Evolutionary conservation across 2,329 filamentous ascomycete genomes (phyloP).

Genomic region (Verticillium klebahnii): DNA sequence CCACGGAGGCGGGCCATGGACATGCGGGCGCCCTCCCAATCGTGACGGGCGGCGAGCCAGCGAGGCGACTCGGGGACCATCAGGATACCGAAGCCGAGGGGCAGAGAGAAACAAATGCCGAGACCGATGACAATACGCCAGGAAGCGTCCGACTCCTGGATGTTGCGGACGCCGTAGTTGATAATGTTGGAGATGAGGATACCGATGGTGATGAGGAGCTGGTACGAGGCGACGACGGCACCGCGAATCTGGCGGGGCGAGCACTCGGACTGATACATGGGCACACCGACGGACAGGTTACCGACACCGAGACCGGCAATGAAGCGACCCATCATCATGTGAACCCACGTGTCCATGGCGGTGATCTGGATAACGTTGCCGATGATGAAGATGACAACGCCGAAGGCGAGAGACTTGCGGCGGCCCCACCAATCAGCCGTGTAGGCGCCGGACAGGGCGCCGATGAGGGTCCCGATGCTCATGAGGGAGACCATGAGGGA

Average conservation of each 20-base stretch:
- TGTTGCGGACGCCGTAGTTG: slow-evolving; percentile 45
- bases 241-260: slow-evolving; percentile 59
- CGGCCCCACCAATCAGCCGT: slow-evolving; percentile 56
- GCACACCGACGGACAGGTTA: slow-evolving; percentile 59
- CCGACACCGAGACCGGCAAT: slow-evolving; percentile 65
- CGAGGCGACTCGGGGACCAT: slow-evolving; percentile 53
- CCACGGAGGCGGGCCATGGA: slow-evolving; percentile 50
- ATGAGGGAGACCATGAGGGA: slow-evolving; percentile 52
- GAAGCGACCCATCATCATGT: slow-evolving; percentile 61
- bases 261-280: slow-evolving; percentile 64
- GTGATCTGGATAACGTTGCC: slow-evolving; percentile 65
- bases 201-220: slow-evolving; percentile 69
- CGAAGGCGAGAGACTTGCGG: slow-evolving; percentile 47
- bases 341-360: slow-evolving; percentile 54
- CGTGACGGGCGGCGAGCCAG: slow-evolving; percentile 44
- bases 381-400: slow-evolving; percentile 53
- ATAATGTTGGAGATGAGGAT: slow-evolving; percentile 55
- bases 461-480: slow-evolving; percentile 51
- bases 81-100: slow-evolving; percentile 48
- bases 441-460: slow-evolving; percentile 47
- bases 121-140: slow-evolving; percentile 62
- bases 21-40: slow-evolving; percentile 43
- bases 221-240: slow-evolving; percentile 64
- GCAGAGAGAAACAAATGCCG: slow-evolving; percentile 46
- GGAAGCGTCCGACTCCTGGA: slow-evolving; percentile 36